Evolutionary conservation across 2,329 filamentous ascomycete species (phyloP), one percentile per base, ranked within the genome.

Genomic region (Pseudogymnoascus sp.): DNA sequence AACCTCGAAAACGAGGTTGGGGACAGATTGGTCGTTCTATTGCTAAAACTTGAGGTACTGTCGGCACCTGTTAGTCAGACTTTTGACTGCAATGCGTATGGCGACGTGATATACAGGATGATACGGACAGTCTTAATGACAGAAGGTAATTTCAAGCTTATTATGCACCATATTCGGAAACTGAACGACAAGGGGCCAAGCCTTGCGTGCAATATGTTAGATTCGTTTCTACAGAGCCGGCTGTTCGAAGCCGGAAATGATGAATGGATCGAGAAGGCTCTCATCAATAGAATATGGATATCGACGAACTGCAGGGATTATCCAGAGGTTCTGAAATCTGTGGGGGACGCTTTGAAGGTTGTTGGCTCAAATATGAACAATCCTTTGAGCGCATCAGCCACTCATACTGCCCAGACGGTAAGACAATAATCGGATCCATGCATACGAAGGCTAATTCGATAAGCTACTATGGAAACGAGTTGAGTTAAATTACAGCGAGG

Each of bases 401-500:
- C 89, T 10, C 83, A 85, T 65, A 86, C 87, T 35, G 82, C 83
- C 5, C 87, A 90, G 67, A 88, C 84, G 35, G 85, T 89, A 70
- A 67, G 81, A 73, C 13, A 5, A 29, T 58, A 29, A 55, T 59
- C 63, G 15, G 29, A 25, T 33, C 4, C 9, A 25, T 6, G 35
- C 13, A 58, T 38, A 33, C 21, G 15, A 17, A 29, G n/a, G 4
- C 55, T 62, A 21, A 55, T 21, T 55, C 0, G 13, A 4, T 9
- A 64, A 93, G 89, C 73, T 96, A 3, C 75, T 96, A 3, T 97
- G 92, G 91, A 94, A 91, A 74, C 83, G 81, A 27, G 78, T 90
- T n/a, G 88, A 92, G 60, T 74, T 78, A 0, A 77, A 78, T 12
- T 84, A 83, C 65, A 75, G 74, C 1, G 78, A 82, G 33, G 76